phyloP scores from a whole-genome alignment of 257 asterid genomes.

The Plantago elongata region DNA sequence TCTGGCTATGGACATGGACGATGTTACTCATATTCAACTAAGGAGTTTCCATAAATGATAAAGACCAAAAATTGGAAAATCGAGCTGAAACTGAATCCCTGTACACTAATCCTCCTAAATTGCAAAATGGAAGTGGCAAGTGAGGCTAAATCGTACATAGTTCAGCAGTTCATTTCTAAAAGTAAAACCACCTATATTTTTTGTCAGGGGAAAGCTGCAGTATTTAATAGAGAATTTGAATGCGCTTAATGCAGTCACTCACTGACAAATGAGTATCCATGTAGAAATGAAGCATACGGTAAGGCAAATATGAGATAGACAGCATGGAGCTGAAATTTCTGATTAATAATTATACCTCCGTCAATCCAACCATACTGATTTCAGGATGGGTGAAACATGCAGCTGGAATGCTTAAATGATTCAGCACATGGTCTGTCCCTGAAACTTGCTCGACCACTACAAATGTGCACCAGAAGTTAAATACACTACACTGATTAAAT shows the following conservation, averaged over 20 bases:
- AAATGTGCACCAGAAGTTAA: conserved; percentile 27
- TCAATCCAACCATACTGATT: conserved; percentile 97
- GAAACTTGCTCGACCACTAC: conserved; percentile 92
- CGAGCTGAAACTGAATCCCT: too few relatives aligned
- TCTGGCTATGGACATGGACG: too few relatives aligned
- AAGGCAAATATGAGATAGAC: background rate
- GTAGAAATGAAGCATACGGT: background rate
- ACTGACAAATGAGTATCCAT: background rate
- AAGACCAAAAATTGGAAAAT: too few relatives aligned
- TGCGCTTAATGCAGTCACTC: conserved; percentile 15
- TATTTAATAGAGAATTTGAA: conserved; percentile 3
- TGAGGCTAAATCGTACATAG: too few relatives aligned
- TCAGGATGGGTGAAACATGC: conserved; percentile 99
- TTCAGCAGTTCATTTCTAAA: too few relatives aligned
- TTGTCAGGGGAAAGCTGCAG: background rate
- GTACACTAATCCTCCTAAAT: too few relatives aligned
- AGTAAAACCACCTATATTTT: too few relatives aligned
- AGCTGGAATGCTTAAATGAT: conserved; percentile 93
- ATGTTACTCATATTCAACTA: too few relatives aligned
- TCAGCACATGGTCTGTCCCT: conserved; percentile 84
- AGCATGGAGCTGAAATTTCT: conserved; percentile 15
- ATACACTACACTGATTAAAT: conserved; percentile 1
- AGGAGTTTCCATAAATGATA: too few relatives aligned
- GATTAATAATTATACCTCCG: conserved; percentile 57
- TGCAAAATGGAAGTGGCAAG: too few relatives aligned